phyloP scores from a whole-genome alignment of 78 protist genomes.

The Trichosphaerium sp. region DNA sequence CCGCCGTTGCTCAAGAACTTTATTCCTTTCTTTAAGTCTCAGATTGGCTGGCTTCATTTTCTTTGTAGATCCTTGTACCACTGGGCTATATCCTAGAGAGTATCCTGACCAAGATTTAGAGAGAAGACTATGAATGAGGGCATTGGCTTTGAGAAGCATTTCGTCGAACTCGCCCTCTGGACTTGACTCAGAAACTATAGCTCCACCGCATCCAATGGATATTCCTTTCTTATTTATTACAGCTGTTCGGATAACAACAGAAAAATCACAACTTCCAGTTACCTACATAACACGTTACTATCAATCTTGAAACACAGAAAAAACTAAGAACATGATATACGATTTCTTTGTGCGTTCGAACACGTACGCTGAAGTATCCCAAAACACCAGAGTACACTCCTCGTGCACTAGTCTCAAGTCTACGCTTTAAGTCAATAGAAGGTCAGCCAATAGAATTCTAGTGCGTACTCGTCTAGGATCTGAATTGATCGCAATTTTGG shows the following conservation, averaged over 20 bases:
- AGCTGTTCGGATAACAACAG: conserved; percentile 50
- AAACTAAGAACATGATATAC: too few relatives aligned
- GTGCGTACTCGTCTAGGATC: conserved; percentile 16
- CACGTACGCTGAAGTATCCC: conserved; percentile 46
- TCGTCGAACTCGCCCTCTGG: conserved; percentile 45
- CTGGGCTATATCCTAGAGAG: background rate
- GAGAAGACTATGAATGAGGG: conserved; percentile 7
- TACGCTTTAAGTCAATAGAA: background rate
- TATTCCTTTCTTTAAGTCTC: background rate
- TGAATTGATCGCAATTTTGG: conserved; percentile 45
- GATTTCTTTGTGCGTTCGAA: too few relatives aligned
- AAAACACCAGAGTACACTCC: conserved; percentile 31
- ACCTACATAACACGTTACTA: too few relatives aligned
- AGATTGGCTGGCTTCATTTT: background rate
- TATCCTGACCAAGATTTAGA: background rate
- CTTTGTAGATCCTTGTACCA: background rate
- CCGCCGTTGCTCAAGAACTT: background rate
- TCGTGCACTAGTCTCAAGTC: conserved; percentile 13
- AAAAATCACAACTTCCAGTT: conserved; percentile 31
- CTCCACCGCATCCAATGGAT: conserved; percentile 63
- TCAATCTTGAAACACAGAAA: too few relatives aligned
- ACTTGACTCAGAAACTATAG: conserved; percentile 48
- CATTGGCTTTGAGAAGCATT: conserved; percentile 30
- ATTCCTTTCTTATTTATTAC: background rate
- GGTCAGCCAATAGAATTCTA: background rate